These are phyloP conservation scores for Flaveria brownii DNA, from an alignment of 129 eudicot genomes.

Conservation along the genomic window DNA sequence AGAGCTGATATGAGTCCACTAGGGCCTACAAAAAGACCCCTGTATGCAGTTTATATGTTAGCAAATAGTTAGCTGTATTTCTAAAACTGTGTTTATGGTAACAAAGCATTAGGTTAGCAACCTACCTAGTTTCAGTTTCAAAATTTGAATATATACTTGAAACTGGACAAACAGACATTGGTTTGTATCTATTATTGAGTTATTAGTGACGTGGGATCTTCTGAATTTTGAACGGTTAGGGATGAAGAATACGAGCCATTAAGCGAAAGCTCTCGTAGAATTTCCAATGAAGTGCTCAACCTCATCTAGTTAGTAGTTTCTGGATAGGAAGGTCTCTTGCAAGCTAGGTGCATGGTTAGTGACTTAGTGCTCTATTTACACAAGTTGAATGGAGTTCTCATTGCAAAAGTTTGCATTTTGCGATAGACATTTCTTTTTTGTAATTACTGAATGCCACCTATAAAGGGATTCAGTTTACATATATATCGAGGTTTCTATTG, in stretches of 20 bases:
- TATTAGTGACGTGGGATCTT: slow-evolving; percentile 6
- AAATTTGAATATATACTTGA: not conserved
- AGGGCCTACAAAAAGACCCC: not conserved
- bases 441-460: not conserved
- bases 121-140: not conserved
- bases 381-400: not conserved
- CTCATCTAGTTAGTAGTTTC: not conserved
- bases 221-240: slow-evolving; percentile 11
- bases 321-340: not conserved
- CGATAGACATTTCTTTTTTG: not conserved
- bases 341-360: not conserved
- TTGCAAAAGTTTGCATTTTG: not conserved
- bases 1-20: slow-evolving; percentile 3
- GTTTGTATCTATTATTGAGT: slow-evolving; percentile 8
- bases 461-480: not conserved
- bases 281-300: not conserved
- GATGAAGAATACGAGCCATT: slow-evolving; percentile 8
- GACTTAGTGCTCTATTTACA: not conserved
- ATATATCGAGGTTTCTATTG: not conserved
- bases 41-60: not conserved
- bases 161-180: not conserved
- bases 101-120: not conserved
- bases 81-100: not conserved
- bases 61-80: not conserved
- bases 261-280: not conserved